Evolutionary conservation across 2,329 filamentous ascomycete species (phyloP), one percentile per base, ranked within the genome.

Genomic region (Byssochlamys sp.): DNA sequence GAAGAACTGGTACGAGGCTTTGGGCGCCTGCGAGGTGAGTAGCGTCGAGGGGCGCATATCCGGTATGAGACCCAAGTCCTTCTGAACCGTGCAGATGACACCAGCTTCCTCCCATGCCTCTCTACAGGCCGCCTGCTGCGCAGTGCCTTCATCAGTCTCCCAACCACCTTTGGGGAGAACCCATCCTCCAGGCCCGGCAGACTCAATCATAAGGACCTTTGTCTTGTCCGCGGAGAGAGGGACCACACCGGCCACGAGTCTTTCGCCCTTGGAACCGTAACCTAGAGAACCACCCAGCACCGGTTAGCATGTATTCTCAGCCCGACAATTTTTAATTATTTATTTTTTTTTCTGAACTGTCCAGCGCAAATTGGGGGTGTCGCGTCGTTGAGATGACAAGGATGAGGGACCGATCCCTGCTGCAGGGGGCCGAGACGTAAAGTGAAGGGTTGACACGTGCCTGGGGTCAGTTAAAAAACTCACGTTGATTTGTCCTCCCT

Each of bases 61-160:
- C 56, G 86, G 78, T 65, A 99, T 95, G 62, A 87, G 82, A 62
- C 91, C 91, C 54, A 99, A 82, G 73, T 96, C 90, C 71, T 87
- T 88, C 66, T 88, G 86, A 73, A 96, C 86, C 59, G 84, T 87
- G 74, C 92, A 89, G 67, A 88, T 81, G 68, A 97, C 95, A 67
- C 94, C 94, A 49, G 91, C 94, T 77, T 97, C 94, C 78, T 97
- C 94, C 94, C 94, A 97, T 60, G 94, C 94, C 75, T 99, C 94
- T 65, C 94, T 81, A 80, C 80, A 87, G 75, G 84, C 84, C 57
- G 94, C 94, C 58, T 94, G 89, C 71, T 92, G 84, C 61, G 88
- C 84, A 62, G 89, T 94, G 61, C 86, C 84, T 77, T 99, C 94
- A 74, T 99, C 94, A 33, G 85, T 87, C 75, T 99, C 94, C 91